Evolutionary conservation across 1,284 basidiomycete genomes (phyloP).

Genomic region (Papiliotrema laurentii): DNA sequence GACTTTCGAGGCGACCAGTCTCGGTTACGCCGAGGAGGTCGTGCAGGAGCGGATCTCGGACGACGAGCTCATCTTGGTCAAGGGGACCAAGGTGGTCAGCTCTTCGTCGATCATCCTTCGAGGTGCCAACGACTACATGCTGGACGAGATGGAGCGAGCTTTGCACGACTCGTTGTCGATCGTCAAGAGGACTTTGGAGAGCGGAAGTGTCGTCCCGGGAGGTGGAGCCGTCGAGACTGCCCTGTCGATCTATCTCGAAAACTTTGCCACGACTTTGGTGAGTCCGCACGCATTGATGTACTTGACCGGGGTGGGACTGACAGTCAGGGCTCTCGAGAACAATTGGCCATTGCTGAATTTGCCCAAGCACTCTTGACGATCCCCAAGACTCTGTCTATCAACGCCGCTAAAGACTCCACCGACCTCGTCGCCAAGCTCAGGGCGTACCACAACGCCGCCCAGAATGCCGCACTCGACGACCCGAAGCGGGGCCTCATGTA

Average conservation of each 20-base stretch:
- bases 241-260: conserved; percentile 95
- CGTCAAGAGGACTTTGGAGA: conserved; percentile 96
- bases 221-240: conserved; percentile 98
- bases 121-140: conserved; percentile 98
- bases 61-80: conserved; percentile 95
- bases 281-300: conserved; percentile 32
- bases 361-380: conserved; percentile 89
- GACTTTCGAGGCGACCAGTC: conserved; percentile 85
- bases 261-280: conserved; percentile 95
- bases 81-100: conserved; percentile 94
- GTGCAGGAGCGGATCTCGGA: conserved; percentile 97
- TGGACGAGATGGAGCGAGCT: conserved; percentile 98
- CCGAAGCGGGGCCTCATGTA: conserved; percentile 92
- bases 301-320: conserved; percentile 3
- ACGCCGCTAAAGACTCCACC: conserved; percentile 97
- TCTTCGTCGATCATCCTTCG: conserved; percentile 89
- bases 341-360: conserved; percentile 98
- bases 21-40: conserved; percentile 93
- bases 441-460: conserved; percentile 95
- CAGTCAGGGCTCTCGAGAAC: conserved; percentile 86
- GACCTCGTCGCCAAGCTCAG: conserved; percentile 95
- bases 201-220: conserved; percentile 91
- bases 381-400: conserved; percentile 94
- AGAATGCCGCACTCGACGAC: conserved; percentile 82
- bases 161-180: conserved; percentile 92